Percentiles rank a stretch among this genome's conserved stretches.
phyloP scores from a whole-genome alignment of 23 red algal genomes.

The Gracilariopsis chorda region DNA sequence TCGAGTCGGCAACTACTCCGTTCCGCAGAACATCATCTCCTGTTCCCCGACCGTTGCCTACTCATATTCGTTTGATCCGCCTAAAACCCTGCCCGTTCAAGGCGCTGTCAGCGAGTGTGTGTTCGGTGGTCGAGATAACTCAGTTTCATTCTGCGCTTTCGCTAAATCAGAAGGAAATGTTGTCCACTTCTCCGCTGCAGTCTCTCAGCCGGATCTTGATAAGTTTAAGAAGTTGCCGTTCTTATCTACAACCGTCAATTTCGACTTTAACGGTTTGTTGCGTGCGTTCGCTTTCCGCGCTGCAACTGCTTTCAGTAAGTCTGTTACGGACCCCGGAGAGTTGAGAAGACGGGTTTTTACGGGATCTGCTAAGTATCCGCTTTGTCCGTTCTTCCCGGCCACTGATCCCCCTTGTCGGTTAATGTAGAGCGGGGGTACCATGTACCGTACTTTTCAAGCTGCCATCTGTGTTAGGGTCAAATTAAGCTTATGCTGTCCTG shows the following conservation, averaged over 20 bases:
- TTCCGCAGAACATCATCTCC: background rate
- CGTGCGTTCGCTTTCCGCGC: background rate
- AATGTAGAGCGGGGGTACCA: too few relatives aligned
- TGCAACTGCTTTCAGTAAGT: background rate
- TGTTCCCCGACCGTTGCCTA: background rate
- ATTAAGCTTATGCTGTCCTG: too few relatives aligned
- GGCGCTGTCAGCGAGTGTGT: background rate
- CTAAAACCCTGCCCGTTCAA: background rate
- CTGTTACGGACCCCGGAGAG: slow-evolving; percentile 1
- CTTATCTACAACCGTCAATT: background rate
- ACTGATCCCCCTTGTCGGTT: too few relatives aligned
- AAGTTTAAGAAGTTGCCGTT: background rate
- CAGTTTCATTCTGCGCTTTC: background rate
- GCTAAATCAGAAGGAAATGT: background rate
- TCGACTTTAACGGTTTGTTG: background rate
- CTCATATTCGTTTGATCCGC: background rate
- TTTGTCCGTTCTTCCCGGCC: background rate
- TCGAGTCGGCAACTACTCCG: background rate
- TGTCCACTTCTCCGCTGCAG: background rate
- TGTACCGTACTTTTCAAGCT: too few relatives aligned
- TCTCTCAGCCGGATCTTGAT: background rate
- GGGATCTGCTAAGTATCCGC: background rate
- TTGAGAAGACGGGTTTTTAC: background rate
- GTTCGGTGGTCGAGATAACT: too few relatives aligned
- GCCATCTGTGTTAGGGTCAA: too few relatives aligned